These are phyloP conservation scores for Mycosphaerelloides madeirae DNA, from an alignment of 2,329 filamentous ascomycete species.

Conservation along the genomic window DNA sequence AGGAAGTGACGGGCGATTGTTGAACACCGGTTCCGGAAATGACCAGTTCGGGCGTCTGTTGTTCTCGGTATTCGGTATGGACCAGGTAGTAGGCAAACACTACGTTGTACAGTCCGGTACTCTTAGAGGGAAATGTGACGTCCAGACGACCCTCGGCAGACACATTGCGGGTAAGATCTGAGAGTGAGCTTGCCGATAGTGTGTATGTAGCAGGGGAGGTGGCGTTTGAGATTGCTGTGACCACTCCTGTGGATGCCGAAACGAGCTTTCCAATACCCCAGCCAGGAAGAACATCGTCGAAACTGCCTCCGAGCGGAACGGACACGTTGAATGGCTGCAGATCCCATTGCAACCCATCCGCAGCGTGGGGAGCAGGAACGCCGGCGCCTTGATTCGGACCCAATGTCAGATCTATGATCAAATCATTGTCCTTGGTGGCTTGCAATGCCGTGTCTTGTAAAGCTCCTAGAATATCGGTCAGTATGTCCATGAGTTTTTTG, in stretches of 20 bases:
- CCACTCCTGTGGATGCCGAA: slow-evolving; percentile 12
- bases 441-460: slow-evolving; percentile 32
- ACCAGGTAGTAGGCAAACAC: slow-evolving; percentile 32
- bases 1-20: slow-evolving; percentile 19
- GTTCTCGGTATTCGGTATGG: slow-evolving; percentile 26
- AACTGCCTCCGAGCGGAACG: slow-evolving; percentile 27
- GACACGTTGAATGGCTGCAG: slow-evolving; percentile 29
- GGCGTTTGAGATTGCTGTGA: slow-evolving; percentile 6
- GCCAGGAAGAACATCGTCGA: slow-evolving; percentile 33
- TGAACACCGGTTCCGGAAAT: slow-evolving; percentile 10
- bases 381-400: slow-evolving; percentile 48
- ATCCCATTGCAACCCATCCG: slow-evolving; percentile 35
- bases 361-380: slow-evolving; percentile 35
- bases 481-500: too few species aligned
- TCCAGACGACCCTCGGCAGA: slow-evolving; percentile 18
- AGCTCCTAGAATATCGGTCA: not conserved
- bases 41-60: slow-evolving; percentile 26
- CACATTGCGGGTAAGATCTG: slow-evolving; percentile 27
- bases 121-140: slow-evolving; percentile 18
- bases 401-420: slow-evolving; percentile 42
- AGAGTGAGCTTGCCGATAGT: slow-evolving; percentile 20
- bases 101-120: slow-evolving; percentile 16
- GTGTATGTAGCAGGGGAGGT: slow-evolving; percentile 18
- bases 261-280: slow-evolving; percentile 35
- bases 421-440: slow-evolving; percentile 30